A percentile compares a stretch with the other conserved stretches of the same genome.
phyloP scores from a whole-genome alignment of 441 rosid species.

The Populus hybrid region DNA sequence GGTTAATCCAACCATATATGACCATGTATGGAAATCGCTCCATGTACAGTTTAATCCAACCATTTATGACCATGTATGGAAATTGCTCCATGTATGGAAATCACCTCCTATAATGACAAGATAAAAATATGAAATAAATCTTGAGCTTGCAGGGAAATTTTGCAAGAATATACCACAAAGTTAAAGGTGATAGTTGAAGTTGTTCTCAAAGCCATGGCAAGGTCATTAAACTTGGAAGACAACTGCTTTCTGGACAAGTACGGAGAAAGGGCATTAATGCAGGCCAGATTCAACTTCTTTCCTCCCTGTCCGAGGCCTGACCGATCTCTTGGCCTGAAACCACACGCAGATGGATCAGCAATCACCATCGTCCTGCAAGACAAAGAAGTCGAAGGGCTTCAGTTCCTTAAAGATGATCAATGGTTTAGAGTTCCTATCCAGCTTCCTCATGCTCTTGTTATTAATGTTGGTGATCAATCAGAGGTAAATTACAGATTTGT shows the following conservation, averaged over 20 bases:
- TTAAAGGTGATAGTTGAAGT: constrained; percentile 23
- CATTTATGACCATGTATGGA: too few species aligned
- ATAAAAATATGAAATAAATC: neutral
- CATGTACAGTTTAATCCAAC: too few species aligned
- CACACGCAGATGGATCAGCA: constrained; percentile 62
- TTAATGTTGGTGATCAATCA: constrained; percentile 51
- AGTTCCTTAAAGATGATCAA: constrained; percentile 44
- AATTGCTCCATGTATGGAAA: too few species aligned
- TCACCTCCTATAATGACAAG: too few species aligned
- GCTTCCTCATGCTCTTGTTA: constrained; percentile 41
- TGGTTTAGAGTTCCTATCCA: constrained; percentile 51
- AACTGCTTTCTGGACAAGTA: constrained; percentile 42
- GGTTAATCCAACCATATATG: too few species aligned
- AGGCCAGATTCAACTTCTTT: constrained; percentile 58
- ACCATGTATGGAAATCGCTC: neutral
- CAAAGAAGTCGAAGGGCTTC: constrained; percentile 67
- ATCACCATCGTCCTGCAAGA: constrained; percentile 57
- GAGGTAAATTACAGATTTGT: constrained; percentile 32
- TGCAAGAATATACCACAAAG: constrained; percentile 39
- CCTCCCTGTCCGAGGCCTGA: constrained; percentile 72
- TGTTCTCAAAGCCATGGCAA: constrained; percentile 54
- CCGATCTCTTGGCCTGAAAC: constrained; percentile 48
- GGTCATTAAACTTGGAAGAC: constrained; percentile 47
- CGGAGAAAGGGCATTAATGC: constrained; percentile 39
- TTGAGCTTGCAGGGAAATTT: constrained; percentile 31